These are phyloP conservation scores for Microbotryomycetes sp. DNA, from an alignment of 1,284 basidiomycete species.

Conservation along the genomic window DNA sequence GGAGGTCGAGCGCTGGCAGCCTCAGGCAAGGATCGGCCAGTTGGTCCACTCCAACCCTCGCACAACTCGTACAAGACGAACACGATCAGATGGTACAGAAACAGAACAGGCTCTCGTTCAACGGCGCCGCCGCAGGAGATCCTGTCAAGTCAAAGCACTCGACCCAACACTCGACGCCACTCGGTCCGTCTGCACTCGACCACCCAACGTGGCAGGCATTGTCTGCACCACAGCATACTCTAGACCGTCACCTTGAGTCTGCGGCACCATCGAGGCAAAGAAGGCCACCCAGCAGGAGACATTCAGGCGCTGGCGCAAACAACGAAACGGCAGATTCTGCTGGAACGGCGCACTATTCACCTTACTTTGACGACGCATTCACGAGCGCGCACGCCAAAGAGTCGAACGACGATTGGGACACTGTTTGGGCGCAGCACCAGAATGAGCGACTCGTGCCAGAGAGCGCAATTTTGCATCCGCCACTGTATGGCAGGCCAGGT, in stretches of 20 bases:
- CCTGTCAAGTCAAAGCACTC: not conserved
- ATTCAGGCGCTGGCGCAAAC: too few relatives aligned
- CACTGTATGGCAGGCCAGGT: conserved; percentile 19
- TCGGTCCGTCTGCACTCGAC: not conserved
- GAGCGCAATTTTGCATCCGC: conserved; percentile 14
- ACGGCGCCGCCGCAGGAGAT: not conserved
- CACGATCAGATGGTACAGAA: not conserved
- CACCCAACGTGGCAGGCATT: too few relatives aligned
- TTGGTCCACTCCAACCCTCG: not conserved
- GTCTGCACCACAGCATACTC: too few relatives aligned
- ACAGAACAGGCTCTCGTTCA: not conserved
- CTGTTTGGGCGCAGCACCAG: not conserved
- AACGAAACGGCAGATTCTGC: too few relatives aligned
- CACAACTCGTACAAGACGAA: conserved; percentile 2
- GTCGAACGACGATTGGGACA: not conserved
- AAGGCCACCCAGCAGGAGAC: not conserved
- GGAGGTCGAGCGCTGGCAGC: not conserved
- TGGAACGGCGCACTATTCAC: too few relatives aligned
- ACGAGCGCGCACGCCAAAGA: not conserved
- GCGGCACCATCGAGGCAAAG: not conserved
- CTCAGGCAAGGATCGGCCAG: not conserved
- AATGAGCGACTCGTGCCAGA: not conserved
- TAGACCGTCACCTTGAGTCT: not conserved
- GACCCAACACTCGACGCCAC: not conserved
- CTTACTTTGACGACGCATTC: not conserved